These are phyloP conservation scores for Spirogloea muscicola DNA, from an alignment of 139 green algal genomes.

Conservation along the genomic window DNA sequence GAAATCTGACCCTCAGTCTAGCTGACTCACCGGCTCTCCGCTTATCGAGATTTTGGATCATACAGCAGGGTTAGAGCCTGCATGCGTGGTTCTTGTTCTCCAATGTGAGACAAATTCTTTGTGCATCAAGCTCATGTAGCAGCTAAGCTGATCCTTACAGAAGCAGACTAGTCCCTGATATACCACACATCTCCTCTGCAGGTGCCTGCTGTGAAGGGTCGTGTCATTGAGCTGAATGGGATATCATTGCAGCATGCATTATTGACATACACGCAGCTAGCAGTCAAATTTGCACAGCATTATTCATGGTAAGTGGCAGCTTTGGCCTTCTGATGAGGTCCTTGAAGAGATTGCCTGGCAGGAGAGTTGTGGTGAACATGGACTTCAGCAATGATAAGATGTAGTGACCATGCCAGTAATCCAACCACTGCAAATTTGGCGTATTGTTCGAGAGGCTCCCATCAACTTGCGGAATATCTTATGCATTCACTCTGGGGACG, in stretches of 20 bases:
- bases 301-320: slow-evolving; percentile 37
- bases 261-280: slow-evolving; percentile 36
- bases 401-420: no score
- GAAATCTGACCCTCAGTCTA: background rate
- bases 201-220: slow-evolving; percentile 32
- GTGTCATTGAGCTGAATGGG: slow-evolving; percentile 25
- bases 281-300: slow-evolving; percentile 22
- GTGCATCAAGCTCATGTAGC: background rate
- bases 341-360: background rate
- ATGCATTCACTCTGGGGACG: background rate
- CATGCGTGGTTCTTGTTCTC: background rate
- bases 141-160: no score
- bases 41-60: background rate
- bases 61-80: background rate
- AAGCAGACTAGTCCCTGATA: no score
- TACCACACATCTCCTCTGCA: no score
- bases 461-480: background rate
- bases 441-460: no score
- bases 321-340: slow-evolving; percentile 1
- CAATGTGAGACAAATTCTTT: background rate
- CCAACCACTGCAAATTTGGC: no score
- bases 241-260: slow-evolving; percentile 18
- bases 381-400: no score
- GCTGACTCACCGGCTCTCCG: background rate
- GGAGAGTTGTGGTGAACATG: background rate